Evolutionary conservation across 768 basidiomycete species (phyloP), one percentile per base, ranked within the genome.

Genomic region (Basidioascus undulatus): DNA sequence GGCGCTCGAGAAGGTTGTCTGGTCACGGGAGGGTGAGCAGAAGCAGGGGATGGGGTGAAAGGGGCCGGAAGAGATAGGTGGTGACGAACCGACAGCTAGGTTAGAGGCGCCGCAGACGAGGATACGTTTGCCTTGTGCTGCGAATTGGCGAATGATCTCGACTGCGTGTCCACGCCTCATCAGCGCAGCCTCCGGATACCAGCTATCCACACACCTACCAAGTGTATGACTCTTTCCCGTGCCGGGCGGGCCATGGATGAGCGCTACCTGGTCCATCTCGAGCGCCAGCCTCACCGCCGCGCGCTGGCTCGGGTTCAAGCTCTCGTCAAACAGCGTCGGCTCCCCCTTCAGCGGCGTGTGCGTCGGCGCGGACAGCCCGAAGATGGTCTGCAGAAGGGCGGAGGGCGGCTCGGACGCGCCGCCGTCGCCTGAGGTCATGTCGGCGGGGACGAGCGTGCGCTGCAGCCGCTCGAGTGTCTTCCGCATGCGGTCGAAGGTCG

Each of bases 171-270:
- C 96, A 6, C 89, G 89, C 3, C 86, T 89, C 44, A 80, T 74
- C 73, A 39, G 32, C 39, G 9, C 36, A 10, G n/a, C 30, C 11
- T 32, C 16, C 30, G 16, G 30, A 32, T 32, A 11, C 11, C 30
- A 32, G 11, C 16, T 10, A 11, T 11, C 11, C 11, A 32, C 11
- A 32, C 11, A 11, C 11, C 11, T n/a, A 32, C 30, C 11, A 32
- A 32, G 49, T 50, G 0, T n/a, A n/a, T n/a, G n/a, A n/a, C n/a
- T n/a, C n/a, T n/a, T n/a, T n/a, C n/a, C n/a, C n/a, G n/a, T n/a
- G 16, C 89, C 89, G 45, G 92, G 92, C n/a, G 92, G 92, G 0
- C 92, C 92, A 52, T 96, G 87, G 20, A 98, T 84, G 49, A 83
- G 82, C 1, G 81, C 82, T 0, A 94, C 69, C 54, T 89, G 76